Evolutionary conservation across 257 asterid species (phyloP).

Genomic region (Lantana camara): DNA sequence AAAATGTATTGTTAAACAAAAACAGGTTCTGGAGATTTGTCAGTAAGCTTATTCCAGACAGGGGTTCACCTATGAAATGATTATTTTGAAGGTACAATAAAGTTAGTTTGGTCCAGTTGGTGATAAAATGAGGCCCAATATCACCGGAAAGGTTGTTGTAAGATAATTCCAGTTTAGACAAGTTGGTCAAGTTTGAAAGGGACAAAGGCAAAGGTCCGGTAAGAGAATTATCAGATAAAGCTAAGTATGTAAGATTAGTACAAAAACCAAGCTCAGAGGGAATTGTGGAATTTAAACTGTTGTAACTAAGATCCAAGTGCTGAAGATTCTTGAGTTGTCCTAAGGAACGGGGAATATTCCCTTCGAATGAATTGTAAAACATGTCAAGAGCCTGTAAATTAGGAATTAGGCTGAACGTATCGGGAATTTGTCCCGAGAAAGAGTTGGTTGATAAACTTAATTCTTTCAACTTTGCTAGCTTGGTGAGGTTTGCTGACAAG

Average conservation of each 20-base stretch:
- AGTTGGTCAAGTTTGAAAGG: slow-evolving; percentile 46
- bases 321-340: not conserved
- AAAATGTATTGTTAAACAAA: slow-evolving; percentile 48
- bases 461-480: slow-evolving; percentile 44
- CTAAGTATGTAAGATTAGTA: slow-evolving; percentile 40
- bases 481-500: slow-evolving; percentile 42
- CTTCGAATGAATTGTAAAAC: not conserved
- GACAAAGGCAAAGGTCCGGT: slow-evolving; percentile 62
- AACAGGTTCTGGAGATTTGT: slow-evolving; percentile 34
- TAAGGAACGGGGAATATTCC: not conserved
- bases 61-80: slow-evolving; percentile 49
- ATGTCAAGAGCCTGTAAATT: not conserved
- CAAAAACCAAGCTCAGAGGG: slow-evolving; percentile 51
- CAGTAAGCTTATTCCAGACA: slow-evolving; percentile 49
- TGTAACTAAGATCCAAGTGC: slow-evolving; percentile 1
- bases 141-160: slow-evolving; percentile 63
- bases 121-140: slow-evolving; percentile 39
- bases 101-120: slow-evolving; percentile 55
- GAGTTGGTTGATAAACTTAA: slow-evolving; percentile 42
- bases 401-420: not conserved
- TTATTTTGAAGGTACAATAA: slow-evolving; percentile 69
- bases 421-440: slow-evolving; percentile 22
- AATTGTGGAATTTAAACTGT: slow-evolving; percentile 43
- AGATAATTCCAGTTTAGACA: slow-evolving; percentile 53
- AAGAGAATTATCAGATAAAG: slow-evolving; percentile 41